A percentile compares a stretch with the other conserved stretches of the same genome.
Evolutionary conservation across 2,329 filamentous ascomycete genomes (phyloP).

Genomic region (Chalaropsis ovoidea): DNA sequence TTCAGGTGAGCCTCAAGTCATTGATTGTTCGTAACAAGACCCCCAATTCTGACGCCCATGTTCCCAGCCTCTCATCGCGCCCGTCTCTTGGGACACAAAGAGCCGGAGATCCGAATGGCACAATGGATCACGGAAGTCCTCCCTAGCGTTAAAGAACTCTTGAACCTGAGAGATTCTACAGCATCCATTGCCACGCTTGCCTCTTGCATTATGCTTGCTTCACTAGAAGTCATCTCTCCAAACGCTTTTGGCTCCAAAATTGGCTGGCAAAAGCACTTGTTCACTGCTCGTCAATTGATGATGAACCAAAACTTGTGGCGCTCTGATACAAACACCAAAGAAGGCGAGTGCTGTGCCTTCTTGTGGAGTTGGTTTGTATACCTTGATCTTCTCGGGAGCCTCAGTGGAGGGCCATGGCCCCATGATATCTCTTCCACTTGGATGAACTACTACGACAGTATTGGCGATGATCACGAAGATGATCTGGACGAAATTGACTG

Average conservation of each 20-base stretch:
- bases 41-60: slow-evolving; percentile 3
- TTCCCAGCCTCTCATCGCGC: slow-evolving; percentile 62
- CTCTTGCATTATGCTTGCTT: slow-evolving; percentile 75
- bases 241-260: slow-evolving; percentile 71
- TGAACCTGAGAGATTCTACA: slow-evolving; percentile 6
- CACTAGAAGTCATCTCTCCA: slow-evolving; percentile 72
- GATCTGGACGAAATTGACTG: slow-evolving; percentile 63
- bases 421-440: slow-evolving; percentile 40
- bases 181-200: slow-evolving; percentile 49
- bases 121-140: slow-evolving; percentile 68
- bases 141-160: slow-evolving; percentile 39
- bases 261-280: slow-evolving; percentile 70
- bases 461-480: slow-evolving; percentile 42
- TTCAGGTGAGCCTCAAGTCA: slow-evolving; percentile 38
- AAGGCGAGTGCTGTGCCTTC: slow-evolving; percentile 50
- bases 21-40: not conserved
- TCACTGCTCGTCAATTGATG: slow-evolving; percentile 66
- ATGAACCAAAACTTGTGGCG: slow-evolving; percentile 35
- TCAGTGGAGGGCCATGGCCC: slow-evolving; percentile 49
- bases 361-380: slow-evolving; percentile 76
- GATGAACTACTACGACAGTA: slow-evolving; percentile 42
- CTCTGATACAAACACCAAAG: slow-evolving; percentile 31
- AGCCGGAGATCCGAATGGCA: slow-evolving; percentile 68
- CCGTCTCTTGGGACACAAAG: slow-evolving; percentile 59
- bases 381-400: slow-evolving; percentile 65